Evolutionary conservation across 2,329 filamentous ascomycete species (phyloP).

Genomic region (Tolypocladium pustulatum): DNA sequence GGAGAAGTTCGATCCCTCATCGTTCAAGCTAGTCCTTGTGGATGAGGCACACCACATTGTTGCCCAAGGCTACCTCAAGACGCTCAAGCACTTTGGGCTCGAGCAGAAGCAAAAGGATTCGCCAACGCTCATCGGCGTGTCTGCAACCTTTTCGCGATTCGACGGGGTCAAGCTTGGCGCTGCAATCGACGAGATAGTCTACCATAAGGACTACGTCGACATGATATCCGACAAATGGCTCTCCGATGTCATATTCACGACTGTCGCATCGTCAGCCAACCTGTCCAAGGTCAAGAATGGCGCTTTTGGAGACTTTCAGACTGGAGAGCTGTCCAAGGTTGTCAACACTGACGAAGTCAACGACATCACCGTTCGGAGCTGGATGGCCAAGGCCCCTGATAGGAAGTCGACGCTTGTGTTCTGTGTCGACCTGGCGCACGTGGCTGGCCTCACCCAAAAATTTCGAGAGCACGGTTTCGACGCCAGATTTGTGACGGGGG

Average conservation of each 20-base stretch:
- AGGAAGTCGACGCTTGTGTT: conserved; percentile 86
- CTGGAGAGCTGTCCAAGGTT: conserved; percentile 63
- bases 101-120: conserved; percentile 28
- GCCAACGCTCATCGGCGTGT: conserved; percentile 77
- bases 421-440: conserved; percentile 83
- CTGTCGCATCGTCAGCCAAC: conserved; percentile 74
- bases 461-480: conserved; percentile 74
- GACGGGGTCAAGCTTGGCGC: conserved; percentile 75
- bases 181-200: conserved; percentile 91
- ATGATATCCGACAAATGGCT: conserved; percentile 85
- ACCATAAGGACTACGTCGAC: conserved; percentile 65
- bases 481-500: conserved; percentile 76
- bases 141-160: conserved; percentile 67
- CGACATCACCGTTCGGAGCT: conserved; percentile 73
- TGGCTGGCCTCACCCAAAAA: conserved; percentile 59
- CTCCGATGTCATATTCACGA: conserved; percentile 86
- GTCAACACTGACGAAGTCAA: conserved; percentile 80
- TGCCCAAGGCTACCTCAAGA: conserved; percentile 64
- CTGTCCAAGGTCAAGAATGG: conserved; percentile 58
- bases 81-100: conserved; percentile 71
- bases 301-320: conserved; percentile 63
- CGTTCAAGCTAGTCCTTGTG: conserved; percentile 84
- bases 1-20: conserved; percentile 66
- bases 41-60: conserved; percentile 98
- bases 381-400: conserved; percentile 63